Conservation (phyloP, 768 basidiomycete genomes). For the Suillus variegatus region DNA sequence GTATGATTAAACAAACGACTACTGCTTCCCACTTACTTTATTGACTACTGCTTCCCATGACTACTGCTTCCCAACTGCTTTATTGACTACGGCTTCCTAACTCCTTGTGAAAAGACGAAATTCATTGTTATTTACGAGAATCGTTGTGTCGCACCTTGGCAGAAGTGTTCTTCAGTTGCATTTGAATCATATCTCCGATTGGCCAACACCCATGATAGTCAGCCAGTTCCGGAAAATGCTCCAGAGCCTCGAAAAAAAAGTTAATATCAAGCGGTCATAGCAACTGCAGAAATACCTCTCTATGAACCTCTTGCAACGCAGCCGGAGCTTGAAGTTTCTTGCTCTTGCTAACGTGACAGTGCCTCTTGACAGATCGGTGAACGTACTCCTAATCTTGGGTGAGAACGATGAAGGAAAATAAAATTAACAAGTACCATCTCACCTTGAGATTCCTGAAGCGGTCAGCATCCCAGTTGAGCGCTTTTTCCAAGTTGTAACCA, state of each 20-base stretch:
- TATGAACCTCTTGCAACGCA: neutral
- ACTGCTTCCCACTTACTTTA: no score
- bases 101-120: no score
- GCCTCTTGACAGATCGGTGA: neutral
- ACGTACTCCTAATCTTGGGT: neutral
- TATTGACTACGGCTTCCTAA: no score
- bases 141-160: neutral
- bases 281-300: neutral
- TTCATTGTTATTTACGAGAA: no score
- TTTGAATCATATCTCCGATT: neutral
- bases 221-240: neutral
- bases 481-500: neutral
- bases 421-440: neutral
- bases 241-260: neutral
- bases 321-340: neutral
- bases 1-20: no score
- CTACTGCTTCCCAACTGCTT: no score
- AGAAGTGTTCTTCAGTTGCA: constrained; percentile 1
- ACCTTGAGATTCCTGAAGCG: neutral
- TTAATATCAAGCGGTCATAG: neutral
- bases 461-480: neutral
- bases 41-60: no score
- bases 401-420: neutral
- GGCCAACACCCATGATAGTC: constrained; percentile 5
- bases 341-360: neutral